Evolutionary conservation across 1,139 yeast genomes (phyloP), one percentile per base, ranked within the genome.

Genomic region (Protomyces inouyei): DNA sequence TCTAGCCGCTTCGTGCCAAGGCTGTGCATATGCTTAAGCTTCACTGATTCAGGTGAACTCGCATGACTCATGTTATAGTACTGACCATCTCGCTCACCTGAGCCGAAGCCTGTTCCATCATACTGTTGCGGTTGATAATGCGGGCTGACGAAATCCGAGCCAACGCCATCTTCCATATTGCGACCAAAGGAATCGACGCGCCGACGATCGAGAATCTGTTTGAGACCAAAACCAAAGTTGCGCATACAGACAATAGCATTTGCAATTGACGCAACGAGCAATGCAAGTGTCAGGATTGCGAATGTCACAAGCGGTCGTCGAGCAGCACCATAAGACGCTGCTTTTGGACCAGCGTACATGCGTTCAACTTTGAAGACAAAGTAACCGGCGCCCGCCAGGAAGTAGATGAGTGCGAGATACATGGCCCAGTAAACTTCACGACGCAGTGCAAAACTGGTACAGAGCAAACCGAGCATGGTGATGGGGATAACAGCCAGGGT

Each of bases 401-500:
- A 81, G 25, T 78, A 66, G 3, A 73, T 63, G 2, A 79, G 69
- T 45, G 81, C 74, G 14, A 69, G 63, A 1, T 70, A 45, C 59
- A 81, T 74, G 35, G 79, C 76, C 53, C 66, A 48, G 28, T 69
- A 66, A 60, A 72, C 70, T 67, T 82, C 85, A 60, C 77, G 73
- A 18, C 79, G 73, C 32, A 79, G 77, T 1, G 79, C 79, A 46
- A 76, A 69, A 66, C 80, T 79, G 64, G 81, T 77, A 28, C 76
- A 66, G 32, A 76, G 68, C 25, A 82, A 73, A 16, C 80, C 70
- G 3, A 79, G 45, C 2, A 82, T 72, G 0, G 85, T 81, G 32
- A 80, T 69, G 1, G 85, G 85, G 35, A 82, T 74, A 57, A 82
- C 83, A 37, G 79, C 76, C 21, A 82, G 76, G 0, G 85, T 82